Percentiles rank a stretch among this genome's conserved stretches.
phyloP scores from a whole-genome alignment of 257 asterid genomes.

The Anisodus acutangulus region DNA sequence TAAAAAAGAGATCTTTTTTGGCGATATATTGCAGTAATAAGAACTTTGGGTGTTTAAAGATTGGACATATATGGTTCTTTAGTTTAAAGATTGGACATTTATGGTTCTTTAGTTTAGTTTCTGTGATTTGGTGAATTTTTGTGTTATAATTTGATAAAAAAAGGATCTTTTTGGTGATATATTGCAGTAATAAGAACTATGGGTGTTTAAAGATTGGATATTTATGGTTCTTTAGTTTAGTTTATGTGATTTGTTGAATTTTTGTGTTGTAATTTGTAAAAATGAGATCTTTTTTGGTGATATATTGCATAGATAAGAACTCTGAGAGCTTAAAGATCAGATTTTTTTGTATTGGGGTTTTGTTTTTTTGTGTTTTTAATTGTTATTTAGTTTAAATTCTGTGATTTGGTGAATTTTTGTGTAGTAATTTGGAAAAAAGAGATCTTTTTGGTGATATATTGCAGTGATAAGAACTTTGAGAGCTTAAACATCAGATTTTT shows the following conservation, averaged over 20 bases:
- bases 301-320: constrained; percentile 23
- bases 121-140: neutral
- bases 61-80: neutral
- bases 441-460: constrained; percentile 35
- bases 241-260: neutral
- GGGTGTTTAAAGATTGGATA: no score
- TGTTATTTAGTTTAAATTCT: constrained; percentile 13
- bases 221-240: neutral
- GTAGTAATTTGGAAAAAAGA: constrained; percentile 24
- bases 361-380: neutral
- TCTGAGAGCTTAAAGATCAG: no score
- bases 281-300: constrained; percentile 34
- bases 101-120: neutral
- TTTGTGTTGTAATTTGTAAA: neutral
- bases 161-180: constrained; percentile 31
- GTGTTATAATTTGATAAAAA: neutral
- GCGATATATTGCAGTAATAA: neutral
- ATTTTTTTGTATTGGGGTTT: neutral
- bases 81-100: neutral
- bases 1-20: constrained; percentile 29
- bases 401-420: neutral
- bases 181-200: no score
- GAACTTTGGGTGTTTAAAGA: no score
- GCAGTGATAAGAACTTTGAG: constrained; percentile 27
- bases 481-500: neutral